A percentile compares a stretch with the other conserved stretches of the same genome.
phyloP scores from a whole-genome alignment of 2,329 filamentous ascomycete genomes.

The Ascochyta clinopodiicola region DNA sequence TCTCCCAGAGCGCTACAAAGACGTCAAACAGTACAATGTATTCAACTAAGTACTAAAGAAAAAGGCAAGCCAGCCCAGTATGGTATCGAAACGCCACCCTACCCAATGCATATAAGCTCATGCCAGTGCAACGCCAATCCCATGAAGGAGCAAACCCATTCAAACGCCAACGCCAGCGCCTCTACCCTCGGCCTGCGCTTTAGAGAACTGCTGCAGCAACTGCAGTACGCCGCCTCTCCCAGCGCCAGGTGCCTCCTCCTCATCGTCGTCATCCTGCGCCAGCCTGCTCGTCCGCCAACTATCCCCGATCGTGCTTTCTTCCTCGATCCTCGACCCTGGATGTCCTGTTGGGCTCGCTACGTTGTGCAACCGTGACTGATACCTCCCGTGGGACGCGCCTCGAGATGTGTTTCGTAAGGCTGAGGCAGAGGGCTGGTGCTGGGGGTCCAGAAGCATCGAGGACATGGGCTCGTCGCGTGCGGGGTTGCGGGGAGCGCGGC shows the following conservation, averaged over 20 bases:
- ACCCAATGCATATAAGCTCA: not conserved
- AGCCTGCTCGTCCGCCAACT: slow-evolving; percentile 59
- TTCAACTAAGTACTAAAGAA: not conserved
- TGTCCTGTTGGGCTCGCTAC: slow-evolving; percentile 19
- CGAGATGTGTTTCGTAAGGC: slow-evolving; percentile 52
- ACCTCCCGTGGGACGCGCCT: slow-evolving; percentile 59
- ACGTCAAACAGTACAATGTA: not conserved
- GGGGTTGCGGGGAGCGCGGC: slow-evolving; percentile 30
- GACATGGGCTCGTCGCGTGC: slow-evolving; percentile 66
- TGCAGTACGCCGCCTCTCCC: slow-evolving; percentile 66
- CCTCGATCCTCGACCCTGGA: slow-evolving; percentile 46
- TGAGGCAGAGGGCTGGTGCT: slow-evolving; percentile 70
- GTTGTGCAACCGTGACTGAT: slow-evolving; percentile 42
- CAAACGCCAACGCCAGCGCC: slow-evolving; percentile 45
- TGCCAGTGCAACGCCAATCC: slow-evolving; percentile 4
- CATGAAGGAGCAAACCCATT: not conserved
- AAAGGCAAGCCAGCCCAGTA: not conserved
- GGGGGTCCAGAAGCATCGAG: slow-evolving; percentile 76
- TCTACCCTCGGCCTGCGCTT: slow-evolving; percentile 62
- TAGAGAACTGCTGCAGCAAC: slow-evolving; percentile 71
- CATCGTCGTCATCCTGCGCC: slow-evolving; percentile 56
- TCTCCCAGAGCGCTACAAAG: too few species aligned
- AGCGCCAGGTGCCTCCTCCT: slow-evolving; percentile 52
- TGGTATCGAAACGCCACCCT: slow-evolving; percentile 4
- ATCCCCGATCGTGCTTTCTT: slow-evolving; percentile 67